Conservation (phyloP, 1,284 basidiomycete genomes). For the Ceratobasidium sp. region DNA sequence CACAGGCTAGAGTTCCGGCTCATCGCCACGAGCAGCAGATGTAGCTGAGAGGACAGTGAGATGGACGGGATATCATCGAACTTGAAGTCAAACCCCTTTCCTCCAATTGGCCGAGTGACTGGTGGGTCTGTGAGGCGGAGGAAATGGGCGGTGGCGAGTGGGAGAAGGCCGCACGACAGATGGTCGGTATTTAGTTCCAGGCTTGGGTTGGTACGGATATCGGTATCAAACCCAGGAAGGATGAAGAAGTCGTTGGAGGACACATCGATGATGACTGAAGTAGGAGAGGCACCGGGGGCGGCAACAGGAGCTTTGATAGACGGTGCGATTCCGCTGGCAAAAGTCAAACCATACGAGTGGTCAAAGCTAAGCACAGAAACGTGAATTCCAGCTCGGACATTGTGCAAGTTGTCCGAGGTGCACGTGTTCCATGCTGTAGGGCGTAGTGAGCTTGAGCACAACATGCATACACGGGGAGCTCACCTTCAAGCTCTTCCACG, state of each 20-base stretch:
- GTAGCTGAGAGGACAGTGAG: conserved; percentile 24
- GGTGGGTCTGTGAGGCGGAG: conserved; percentile 60
- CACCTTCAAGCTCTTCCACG: conserved; percentile 72
- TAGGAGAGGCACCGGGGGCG: neutral
- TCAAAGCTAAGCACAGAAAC: conserved; percentile 68
- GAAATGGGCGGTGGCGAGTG: conserved; percentile 66
- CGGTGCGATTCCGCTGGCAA: conserved; percentile 42
- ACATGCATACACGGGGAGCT: conserved; percentile 49
- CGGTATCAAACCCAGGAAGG: conserved; percentile 39
- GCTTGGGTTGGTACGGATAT: conserved; percentile 41
- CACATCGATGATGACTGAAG: conserved; percentile 37
- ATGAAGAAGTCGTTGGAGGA: conserved; percentile 35
- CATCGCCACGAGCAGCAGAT: conserved; percentile 25
- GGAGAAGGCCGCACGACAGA: conserved; percentile 60
- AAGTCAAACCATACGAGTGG: conserved; percentile 33
- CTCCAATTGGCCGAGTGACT: conserved; percentile 50
- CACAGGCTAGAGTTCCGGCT: conserved; percentile 41
- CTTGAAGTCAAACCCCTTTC: neutral
- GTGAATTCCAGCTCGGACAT: conserved; percentile 60
- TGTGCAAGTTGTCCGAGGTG: conserved; percentile 58
- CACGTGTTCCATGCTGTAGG: conserved; percentile 71
- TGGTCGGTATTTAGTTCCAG: conserved; percentile 51
- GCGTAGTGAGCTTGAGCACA: conserved; percentile 43
- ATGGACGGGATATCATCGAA: conserved; percentile 14
- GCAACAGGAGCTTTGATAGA: conserved; percentile 49